Evolutionary conservation across 495 filamentous ascomycete species (phyloP).

Genomic region (Acidiella bohemica): DNA sequence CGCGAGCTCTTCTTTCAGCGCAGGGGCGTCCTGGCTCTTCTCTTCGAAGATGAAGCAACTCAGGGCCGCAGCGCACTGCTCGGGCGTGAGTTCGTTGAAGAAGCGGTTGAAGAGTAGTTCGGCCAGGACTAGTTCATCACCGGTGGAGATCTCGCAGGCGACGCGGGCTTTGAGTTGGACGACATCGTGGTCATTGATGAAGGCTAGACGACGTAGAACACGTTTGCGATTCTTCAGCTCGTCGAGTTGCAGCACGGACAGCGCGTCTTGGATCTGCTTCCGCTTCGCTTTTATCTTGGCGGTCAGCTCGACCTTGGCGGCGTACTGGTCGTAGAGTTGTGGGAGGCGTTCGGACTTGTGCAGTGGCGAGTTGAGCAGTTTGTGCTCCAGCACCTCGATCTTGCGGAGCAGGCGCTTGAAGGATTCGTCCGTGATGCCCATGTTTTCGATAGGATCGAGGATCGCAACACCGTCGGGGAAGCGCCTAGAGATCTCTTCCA

Average conservation of each 20-base stretch:
- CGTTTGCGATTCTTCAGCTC: slow-evolving; percentile 92
- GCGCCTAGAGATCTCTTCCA: slow-evolving; percentile 64
- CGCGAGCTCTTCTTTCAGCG: slow-evolving; percentile 64
- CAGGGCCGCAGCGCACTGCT: slow-evolving; percentile 69
- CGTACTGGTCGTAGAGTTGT: slow-evolving; percentile 72
- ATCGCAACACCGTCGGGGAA: slow-evolving; percentile 88
- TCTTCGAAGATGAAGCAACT: slow-evolving; percentile 96
- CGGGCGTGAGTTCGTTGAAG: slow-evolving; percentile 88
- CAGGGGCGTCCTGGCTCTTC: slow-evolving; percentile 58
- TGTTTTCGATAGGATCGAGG: slow-evolving; percentile 86
- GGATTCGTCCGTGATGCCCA: slow-evolving; percentile 77
- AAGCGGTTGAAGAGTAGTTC: slow-evolving; percentile 94
- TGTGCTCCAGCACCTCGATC: slow-evolving; percentile 93
- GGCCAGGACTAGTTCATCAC: slow-evolving; percentile 78
- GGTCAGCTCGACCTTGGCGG: slow-evolving; percentile 57
- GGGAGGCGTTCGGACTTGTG: slow-evolving; percentile 74
- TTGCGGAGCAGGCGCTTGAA: slow-evolving; percentile 93
- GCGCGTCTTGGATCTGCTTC: slow-evolving; percentile 69
- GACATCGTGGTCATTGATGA: slow-evolving; percentile 88
- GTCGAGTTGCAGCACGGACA: slow-evolving; percentile 79
- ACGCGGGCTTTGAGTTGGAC: slow-evolving; percentile 92
- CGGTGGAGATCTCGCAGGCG: slow-evolving; percentile 91
- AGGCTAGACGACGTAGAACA: slow-evolving; percentile 87
- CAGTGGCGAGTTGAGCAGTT: slow-evolving; percentile 72
- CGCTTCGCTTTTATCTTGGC: slow-evolving; percentile 73